Conservation (phyloP, 106 monocot genomes). For the Dendrobium chrysotoxum region DNA sequence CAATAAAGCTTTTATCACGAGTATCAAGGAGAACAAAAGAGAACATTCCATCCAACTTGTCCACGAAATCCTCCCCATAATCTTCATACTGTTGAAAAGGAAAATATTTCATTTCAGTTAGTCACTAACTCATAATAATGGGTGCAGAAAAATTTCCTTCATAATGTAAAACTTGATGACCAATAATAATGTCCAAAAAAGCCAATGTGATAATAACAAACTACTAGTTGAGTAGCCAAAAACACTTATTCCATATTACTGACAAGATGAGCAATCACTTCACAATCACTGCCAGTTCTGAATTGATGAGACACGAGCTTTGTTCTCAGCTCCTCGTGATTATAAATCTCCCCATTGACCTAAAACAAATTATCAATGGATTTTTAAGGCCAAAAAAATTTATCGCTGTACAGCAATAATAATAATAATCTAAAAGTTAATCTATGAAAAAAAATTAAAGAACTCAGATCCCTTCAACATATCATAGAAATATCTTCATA, state of each 20-base stretch:
- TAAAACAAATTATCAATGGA: conserved; percentile 6
- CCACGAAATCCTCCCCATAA: conserved; percentile 60
- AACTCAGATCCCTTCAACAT: neutral
- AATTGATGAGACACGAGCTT: conserved; percentile 55
- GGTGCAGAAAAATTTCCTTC: neutral
- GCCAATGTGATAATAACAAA: neutral
- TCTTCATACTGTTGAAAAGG: conserved; percentile 47
- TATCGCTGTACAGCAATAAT: neutral
- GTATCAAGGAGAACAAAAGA: conserved; percentile 73
- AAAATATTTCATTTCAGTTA: conserved; percentile 2
- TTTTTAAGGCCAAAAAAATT: neutral
- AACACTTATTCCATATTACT: conserved; percentile 13
- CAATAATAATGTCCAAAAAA: neutral
- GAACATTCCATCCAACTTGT: conserved; percentile 75
- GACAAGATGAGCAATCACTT: conserved; percentile 80
- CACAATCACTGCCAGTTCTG: conserved; percentile 63
- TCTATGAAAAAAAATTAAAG: neutral
- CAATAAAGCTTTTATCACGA: conserved; percentile 75
- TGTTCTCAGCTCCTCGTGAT: conserved; percentile 51
- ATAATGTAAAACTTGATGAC: neutral
- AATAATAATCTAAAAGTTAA: neutral
- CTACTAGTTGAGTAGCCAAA: neutral
- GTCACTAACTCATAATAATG: neutral
- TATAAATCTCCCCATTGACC: conserved; percentile 81
- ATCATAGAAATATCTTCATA: neutral